phyloP scores from a whole-genome alignment of 2,329 filamentous ascomycete genomes.

The Aurifilum marmelostoma region DNA sequence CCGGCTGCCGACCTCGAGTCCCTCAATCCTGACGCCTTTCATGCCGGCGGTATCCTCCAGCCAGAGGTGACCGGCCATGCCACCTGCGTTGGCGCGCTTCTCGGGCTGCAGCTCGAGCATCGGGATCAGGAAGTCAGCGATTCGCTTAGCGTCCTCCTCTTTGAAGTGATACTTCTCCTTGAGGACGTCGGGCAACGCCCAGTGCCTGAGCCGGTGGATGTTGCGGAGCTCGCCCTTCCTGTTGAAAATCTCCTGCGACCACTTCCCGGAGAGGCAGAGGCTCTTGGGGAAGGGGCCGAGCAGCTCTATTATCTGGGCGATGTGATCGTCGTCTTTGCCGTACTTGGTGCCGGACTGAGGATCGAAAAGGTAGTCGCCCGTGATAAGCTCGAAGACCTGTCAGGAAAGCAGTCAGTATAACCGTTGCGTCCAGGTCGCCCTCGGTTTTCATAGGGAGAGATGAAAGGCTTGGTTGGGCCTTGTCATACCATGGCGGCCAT shows the following conservation, averaged over 20 bases:
- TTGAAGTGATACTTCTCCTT: conserved; percentile 97
- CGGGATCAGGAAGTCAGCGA: conserved; percentile 81
- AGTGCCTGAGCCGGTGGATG: conserved; percentile 94
- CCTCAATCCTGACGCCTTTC: conserved; percentile 74
- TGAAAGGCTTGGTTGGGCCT: conserved; percentile 48
- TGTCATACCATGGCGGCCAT: conserved; percentile 94
- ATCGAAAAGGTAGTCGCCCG: conserved; percentile 97
- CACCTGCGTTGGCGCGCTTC: conserved; percentile 90
- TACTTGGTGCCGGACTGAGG: conserved; percentile 98
- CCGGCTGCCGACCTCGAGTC: conserved; percentile 75
- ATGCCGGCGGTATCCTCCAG: conserved; percentile 86
- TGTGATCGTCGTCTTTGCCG: conserved; percentile 98
- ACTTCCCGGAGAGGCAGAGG: conserved; percentile 89
- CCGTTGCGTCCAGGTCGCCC: no score
- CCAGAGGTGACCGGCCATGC: conserved; percentile 87
- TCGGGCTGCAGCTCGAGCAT: conserved; percentile 91
- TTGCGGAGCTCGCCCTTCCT: conserved; percentile 95
- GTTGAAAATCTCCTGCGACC: conserved; percentile 99
- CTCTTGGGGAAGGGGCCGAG: conserved; percentile 92
- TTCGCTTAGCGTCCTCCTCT: conserved; percentile 75
- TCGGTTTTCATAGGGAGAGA: not conserved
- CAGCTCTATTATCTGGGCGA: conserved; percentile 97
- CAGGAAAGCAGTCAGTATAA: conserved; percentile 56
- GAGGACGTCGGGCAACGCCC: conserved; percentile 90
- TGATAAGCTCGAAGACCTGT: conserved; percentile 95